phyloP scores from a whole-genome alignment of 371 early-diverging fungal genomes.

The Mucor velutinosus region DNA sequence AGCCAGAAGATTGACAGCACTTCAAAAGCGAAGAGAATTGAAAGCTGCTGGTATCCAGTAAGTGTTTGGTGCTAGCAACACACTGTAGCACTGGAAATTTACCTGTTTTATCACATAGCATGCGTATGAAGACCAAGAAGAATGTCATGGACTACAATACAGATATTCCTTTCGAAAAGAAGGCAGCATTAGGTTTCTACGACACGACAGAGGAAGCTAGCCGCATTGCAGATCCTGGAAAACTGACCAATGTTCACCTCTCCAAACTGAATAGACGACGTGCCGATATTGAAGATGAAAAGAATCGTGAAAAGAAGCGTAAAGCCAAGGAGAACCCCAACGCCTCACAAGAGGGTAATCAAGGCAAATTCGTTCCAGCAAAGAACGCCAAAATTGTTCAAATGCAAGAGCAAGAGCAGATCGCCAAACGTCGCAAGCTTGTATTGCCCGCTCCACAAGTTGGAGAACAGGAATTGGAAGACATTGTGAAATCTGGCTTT shows the following conservation, averaged over 20 bases:
- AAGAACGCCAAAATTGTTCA: constrained; percentile 60
- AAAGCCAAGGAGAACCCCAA: constrained; percentile 59
- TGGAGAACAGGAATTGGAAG: constrained; percentile 87
- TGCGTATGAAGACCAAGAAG: constrained; percentile 64
- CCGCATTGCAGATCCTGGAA: constrained; percentile 58
- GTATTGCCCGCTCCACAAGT: constrained; percentile 92
- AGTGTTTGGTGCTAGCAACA: constrained; percentile 25
- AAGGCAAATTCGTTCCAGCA: constrained; percentile 57
- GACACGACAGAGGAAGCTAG: constrained; percentile 87
- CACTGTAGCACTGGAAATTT: neutral
- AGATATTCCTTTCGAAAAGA: constrained; percentile 93
- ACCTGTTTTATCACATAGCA: constrained; percentile 15
- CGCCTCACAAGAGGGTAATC: constrained; percentile 46
- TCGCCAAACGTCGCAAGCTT: constrained; percentile 76
- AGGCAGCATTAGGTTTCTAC: constrained; percentile 88
- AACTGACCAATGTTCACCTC: constrained; percentile 66
- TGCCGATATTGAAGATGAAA: constrained; percentile 63
- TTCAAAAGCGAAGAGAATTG: constrained; percentile 95
- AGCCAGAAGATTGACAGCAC: constrained; percentile 83
- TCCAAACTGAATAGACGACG: constrained; percentile 83
- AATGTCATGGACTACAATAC: constrained; percentile 93
- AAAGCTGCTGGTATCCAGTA: constrained; percentile 95
- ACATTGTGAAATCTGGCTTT: constrained; percentile 88
- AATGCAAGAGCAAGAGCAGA: constrained; percentile 71
- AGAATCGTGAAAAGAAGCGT: constrained; percentile 78